phyloP scores from a whole-genome alignment of 1,284 basidiomycete genomes.

The Apiotrichum siamense region DNA sequence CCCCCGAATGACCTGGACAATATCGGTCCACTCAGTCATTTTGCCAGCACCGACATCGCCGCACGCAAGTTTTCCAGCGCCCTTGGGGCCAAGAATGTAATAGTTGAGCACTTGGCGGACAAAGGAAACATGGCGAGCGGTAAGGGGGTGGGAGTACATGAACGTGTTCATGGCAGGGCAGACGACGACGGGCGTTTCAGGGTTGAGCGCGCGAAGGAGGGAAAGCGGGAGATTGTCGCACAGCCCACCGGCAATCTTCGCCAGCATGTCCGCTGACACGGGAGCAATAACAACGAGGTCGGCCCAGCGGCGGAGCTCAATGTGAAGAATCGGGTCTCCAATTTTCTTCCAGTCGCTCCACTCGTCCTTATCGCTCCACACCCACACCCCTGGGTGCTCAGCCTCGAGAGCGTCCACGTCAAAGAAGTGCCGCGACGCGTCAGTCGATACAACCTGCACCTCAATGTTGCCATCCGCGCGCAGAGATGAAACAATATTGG shows the following conservation, averaged over 20 bases:
- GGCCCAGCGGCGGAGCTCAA: conserved; percentile 92
- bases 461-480: conserved; percentile 63
- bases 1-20: conserved; percentile 37
- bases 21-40: conserved; percentile 79
- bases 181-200: conserved; percentile 73
- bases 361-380: conserved; percentile 90
- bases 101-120: conserved; percentile 73
- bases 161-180: conserved; percentile 98
- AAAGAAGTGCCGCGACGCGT: conserved; percentile 72
- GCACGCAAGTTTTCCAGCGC: conserved; percentile 62
- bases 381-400: conserved; percentile 51
- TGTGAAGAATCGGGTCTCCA: conserved; percentile 91
- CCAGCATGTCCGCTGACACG: conserved; percentile 89
- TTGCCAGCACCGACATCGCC: conserved; percentile 86
- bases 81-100: conserved; percentile 67
- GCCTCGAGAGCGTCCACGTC: conserved; percentile 52
- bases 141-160: conserved; percentile 95
- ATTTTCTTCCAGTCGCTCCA: conserved; percentile 70
- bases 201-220: conserved; percentile 75
- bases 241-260: conserved; percentile 80
- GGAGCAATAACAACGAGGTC: conserved; percentile 91
- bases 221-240: conserved; percentile 91
- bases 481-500: conserved; percentile 66
- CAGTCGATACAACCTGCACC: conserved; percentile 79
- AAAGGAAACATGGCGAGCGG: conserved; percentile 67